A percentile compares a stretch with the other conserved stretches of the same genome.
Evolutionary conservation across 495 filamentous ascomycete species (phyloP).

Genomic region (Gamarada debralockiae): DNA sequence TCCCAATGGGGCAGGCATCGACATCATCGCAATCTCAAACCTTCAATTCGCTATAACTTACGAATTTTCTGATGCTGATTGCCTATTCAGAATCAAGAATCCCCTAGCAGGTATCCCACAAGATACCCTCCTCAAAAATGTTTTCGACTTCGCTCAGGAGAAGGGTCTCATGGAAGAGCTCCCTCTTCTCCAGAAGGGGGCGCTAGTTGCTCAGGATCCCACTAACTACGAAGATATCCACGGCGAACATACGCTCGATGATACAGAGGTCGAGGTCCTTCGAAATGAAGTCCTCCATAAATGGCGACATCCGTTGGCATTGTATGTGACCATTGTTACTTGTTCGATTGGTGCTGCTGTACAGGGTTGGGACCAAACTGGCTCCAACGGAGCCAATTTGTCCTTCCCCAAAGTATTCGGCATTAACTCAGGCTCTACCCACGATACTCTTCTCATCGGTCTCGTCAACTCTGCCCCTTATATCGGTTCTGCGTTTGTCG

Average conservation of each 20-base stretch:
- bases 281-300: constrained; percentile 54
- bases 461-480: constrained; percentile 52
- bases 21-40: too few relatives aligned
- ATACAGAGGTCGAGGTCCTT: constrained; percentile 50
- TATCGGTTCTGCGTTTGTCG: constrained; percentile 35
- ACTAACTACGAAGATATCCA: constrained; percentile 43
- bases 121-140: constrained; percentile 47
- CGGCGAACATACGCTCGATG: constrained; percentile 46
- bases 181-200: constrained; percentile 52
- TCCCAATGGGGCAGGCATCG: too few relatives aligned
- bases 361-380: constrained; percentile 59
- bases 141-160: constrained; percentile 50
- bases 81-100: constrained; percentile 41
- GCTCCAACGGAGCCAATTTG: constrained; percentile 23
- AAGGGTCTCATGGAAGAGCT: constrained; percentile 47
- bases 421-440: constrained; percentile 13
- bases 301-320: constrained; percentile 59
- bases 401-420: constrained; percentile 24
- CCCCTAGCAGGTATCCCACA: constrained; percentile 54
- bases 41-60: not conserved
- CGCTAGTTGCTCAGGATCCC: constrained; percentile 64
- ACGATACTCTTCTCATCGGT: constrained; percentile 56
- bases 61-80: not conserved
- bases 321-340: constrained; percentile 36
- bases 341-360: constrained; percentile 74